These are phyloP conservation scores for Lachancea kluyveri DNA, from an alignment of 805 yeast genomes.

Conservation along the genomic window DNA sequence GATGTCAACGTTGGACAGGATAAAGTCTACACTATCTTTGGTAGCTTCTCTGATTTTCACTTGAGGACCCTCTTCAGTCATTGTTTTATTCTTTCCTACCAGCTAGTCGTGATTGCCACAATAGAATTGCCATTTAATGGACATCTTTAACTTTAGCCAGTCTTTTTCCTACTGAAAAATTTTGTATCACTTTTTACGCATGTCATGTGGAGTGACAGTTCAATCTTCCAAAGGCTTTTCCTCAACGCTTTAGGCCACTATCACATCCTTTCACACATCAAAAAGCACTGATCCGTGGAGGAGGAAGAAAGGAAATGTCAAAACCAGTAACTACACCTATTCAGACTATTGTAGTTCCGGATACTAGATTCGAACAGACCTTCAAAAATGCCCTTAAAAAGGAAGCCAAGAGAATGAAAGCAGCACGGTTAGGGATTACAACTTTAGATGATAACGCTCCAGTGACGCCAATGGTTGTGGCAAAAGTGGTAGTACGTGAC, in stretches of 20 bases:
- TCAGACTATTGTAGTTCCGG: conserved; percentile 39
- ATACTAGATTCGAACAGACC: conserved; percentile 59
- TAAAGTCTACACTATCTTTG: conserved; percentile 84
- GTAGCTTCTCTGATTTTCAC: conserved; percentile 85
- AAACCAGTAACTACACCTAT: conserved; percentile 1
- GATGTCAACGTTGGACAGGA: conserved; percentile 78
- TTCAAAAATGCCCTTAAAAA: conserved; percentile 38
- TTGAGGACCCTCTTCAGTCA: conserved; percentile 48
- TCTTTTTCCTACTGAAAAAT: too few species aligned
- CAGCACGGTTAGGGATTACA: conserved; percentile 2
- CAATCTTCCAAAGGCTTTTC: too few species aligned
- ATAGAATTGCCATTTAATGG: too few species aligned
- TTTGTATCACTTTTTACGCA: too few species aligned
- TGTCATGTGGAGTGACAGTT: too few species aligned
- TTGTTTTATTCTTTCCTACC: conserved; percentile 4
- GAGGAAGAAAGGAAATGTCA: too few species aligned
- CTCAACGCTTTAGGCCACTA: too few species aligned
- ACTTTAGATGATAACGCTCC: conserved; percentile 11
- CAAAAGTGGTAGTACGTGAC: conserved; percentile 45
- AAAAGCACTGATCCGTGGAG: too few species aligned
- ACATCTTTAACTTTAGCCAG: too few species aligned
- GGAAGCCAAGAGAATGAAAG: conserved; percentile 19
- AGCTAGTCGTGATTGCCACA: too few species aligned
- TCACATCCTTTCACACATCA: too few species aligned
- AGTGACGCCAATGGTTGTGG: conserved; percentile 38